phyloP scores from a whole-genome alignment of 495 filamentous ascomycete species.

The Penicillium goetzii region DNA sequence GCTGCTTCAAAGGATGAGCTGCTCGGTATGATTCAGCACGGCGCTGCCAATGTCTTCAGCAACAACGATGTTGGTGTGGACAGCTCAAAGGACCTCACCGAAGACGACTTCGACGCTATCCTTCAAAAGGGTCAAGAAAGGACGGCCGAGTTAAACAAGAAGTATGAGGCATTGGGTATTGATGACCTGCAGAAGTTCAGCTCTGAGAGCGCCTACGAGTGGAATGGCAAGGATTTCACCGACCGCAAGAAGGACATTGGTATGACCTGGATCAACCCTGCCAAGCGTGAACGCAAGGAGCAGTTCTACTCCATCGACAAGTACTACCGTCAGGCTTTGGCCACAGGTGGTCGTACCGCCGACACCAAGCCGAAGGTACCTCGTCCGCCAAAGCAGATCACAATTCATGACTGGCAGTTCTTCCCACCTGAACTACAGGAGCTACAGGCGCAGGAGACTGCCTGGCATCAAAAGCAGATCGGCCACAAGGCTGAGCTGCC shows the following conservation, averaged over 20 bases:
- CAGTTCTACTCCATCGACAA: slow-evolving; percentile 98
- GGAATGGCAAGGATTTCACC: slow-evolving; percentile 96
- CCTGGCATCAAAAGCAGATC: slow-evolving; percentile 93
- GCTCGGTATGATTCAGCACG: slow-evolving; percentile 97
- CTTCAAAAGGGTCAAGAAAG: slow-evolving; percentile 84
- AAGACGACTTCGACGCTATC: slow-evolving; percentile 89
- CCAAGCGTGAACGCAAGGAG: slow-evolving; percentile 98
- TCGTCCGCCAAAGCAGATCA: slow-evolving; percentile 88
- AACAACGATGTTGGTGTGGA: slow-evolving; percentile 56
- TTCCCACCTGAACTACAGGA: slow-evolving; percentile 81
- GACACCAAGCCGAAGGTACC: slow-evolving; percentile 96
- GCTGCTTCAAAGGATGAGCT: slow-evolving; percentile 94
- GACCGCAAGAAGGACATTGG: slow-evolving; percentile 90
- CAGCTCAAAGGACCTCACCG: slow-evolving; percentile 64
- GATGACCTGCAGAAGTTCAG: slow-evolving; percentile 98
- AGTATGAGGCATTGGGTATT: slow-evolving; percentile 96
- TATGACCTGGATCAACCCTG: slow-evolving; percentile 96
- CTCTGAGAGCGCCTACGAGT: slow-evolving; percentile 95
- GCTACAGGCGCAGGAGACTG: slow-evolving; percentile 94
- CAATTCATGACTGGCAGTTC: slow-evolving; percentile 96
- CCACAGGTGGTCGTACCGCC: slow-evolving; percentile 80
- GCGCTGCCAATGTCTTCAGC: slow-evolving; percentile 90
- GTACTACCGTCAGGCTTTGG: slow-evolving; percentile 92
- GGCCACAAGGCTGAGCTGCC: slow-evolving; percentile 85
- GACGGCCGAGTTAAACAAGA: slow-evolving; percentile 85